Evolutionary conservation across 495 filamentous ascomycete species (phyloP), one percentile per base, ranked within the genome.

Genomic region (Aspergillus bridgeri): DNA sequence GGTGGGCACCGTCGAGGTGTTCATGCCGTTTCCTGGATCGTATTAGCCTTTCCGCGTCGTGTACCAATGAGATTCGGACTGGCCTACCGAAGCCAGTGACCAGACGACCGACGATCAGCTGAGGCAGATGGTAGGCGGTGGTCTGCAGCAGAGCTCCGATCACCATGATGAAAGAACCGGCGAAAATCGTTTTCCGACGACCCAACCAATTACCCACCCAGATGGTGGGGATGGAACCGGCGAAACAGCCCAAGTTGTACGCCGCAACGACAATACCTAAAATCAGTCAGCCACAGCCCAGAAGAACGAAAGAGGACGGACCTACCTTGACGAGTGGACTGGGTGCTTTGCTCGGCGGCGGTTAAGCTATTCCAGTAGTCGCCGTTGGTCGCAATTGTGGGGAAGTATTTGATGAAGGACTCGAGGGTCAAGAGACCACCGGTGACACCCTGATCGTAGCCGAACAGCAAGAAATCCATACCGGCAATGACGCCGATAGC

Each of bases 401-500:
- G 84, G 65, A 87, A 87, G 17, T 74, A 70, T 25, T 75, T 71
- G 21, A 76, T 75, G 60, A 85, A 86, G 19, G 77, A 75, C 3
- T 73, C 56, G 48, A 85, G 75, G 2, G 81, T 83, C 48, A 85
- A 71, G 56, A 86, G 78, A 45, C 83, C 82, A 38, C 82, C 82
- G 57, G 82, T 86, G 15, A 86, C 81, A 61, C 83, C 83, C 50
- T 82, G 79, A 59, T 83, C 80, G 68, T 83, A 83, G 51, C 80
- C 80, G 58, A 83, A 83, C 3, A 83, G 70, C 65, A 89, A 69
- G 63, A 91, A 91, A 68, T 89, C 87, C 61, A 86, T 81, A 61
- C 87, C 86, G 48, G 87, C 87, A 50, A 90, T 78, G 9, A 85
- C 62, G 43, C 84, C 85, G 54, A 91, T 85, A 53, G 84, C 86